Percentiles rank a stretch among this genome's conserved stretches.
These are phyloP conservation scores for Rhizopogon roseolus DNA, from an alignment of 768 basidiomycete genomes.

Conservation along the genomic window DNA sequence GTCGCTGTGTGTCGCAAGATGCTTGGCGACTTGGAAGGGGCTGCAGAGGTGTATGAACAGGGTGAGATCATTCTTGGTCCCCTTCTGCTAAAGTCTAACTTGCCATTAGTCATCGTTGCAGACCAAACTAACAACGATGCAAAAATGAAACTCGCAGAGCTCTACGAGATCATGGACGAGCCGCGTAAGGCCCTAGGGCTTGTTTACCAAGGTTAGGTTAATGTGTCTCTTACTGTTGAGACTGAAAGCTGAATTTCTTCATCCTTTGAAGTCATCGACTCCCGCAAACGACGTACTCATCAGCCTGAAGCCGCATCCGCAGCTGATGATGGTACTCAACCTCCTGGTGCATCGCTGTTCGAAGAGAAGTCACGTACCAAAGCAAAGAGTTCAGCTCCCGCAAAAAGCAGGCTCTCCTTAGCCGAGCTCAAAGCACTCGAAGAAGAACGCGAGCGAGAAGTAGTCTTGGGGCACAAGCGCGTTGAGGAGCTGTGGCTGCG, in stretches of 20 bases:
- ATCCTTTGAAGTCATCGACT: constrained; percentile 46
- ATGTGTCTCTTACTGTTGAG: not conserved
- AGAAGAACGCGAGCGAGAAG: constrained; percentile 61
- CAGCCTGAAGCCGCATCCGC: constrained; percentile 15
- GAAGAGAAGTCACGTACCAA: constrained; percentile 44
- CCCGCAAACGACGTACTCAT: constrained; percentile 41
- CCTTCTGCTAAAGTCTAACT: not conserved
- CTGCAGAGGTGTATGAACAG: constrained; percentile 79
- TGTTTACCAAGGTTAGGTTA: constrained; percentile 77
- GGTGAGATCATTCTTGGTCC: constrained; percentile 37
- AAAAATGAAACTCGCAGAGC: constrained; percentile 86
- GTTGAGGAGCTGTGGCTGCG: constrained; percentile 60
- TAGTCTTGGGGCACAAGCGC: constrained; percentile 50
- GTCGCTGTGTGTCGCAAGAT: constrained; percentile 80
- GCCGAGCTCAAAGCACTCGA: constrained; percentile 63
- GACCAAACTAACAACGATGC: constrained; percentile 77
- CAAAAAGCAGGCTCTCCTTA: constrained; percentile 45
- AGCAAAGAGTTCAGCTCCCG: constrained; percentile 31
- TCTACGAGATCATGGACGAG: constrained; percentile 81
- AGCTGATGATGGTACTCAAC: constrained; percentile 12
- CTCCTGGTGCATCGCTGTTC: constrained; percentile 51
- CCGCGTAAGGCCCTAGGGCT: constrained; percentile 78
- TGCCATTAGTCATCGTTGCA: constrained; percentile 55
- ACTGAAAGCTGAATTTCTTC: not conserved
- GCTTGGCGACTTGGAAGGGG: constrained; percentile 68